A percentile compares a stretch with the other conserved stretches of the same genome.
These are phyloP conservation scores for Microcos paniculata DNA, from an alignment of 345 rosid genomes.

Conservation along the genomic window DNA sequence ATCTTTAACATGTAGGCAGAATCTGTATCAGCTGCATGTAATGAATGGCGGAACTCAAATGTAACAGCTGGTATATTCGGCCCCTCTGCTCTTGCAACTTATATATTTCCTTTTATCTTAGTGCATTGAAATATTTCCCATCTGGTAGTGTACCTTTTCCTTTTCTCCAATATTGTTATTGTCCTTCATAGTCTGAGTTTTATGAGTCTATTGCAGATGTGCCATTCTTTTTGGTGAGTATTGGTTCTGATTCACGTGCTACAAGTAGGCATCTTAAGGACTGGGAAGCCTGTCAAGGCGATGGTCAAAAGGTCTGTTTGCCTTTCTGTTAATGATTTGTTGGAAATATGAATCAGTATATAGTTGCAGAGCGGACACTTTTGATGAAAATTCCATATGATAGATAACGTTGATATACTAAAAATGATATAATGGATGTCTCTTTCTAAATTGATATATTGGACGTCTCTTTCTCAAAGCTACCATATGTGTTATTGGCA, in stretches of 20 bases:
- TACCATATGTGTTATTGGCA: slow-evolving; percentile 28
- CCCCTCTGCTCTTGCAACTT: slow-evolving; percentile 10
- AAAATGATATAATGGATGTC: background rate
- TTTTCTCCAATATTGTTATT: background rate
- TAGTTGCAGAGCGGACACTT: background rate
- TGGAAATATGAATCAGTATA: slow-evolving; percentile 9
- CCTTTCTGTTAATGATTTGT: slow-evolving; percentile 5
- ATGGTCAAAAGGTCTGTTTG: slow-evolving; percentile 65
- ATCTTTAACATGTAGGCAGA: slow-evolving; percentile 47
- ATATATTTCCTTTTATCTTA: background rate
- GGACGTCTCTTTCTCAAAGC: slow-evolving; percentile 13
- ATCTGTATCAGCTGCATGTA: slow-evolving; percentile 75
- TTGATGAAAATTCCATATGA: slow-evolving; percentile 1
- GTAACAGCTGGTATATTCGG: slow-evolving; percentile 53
- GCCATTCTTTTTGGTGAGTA: slow-evolving; percentile 74
- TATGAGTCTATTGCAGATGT: slow-evolving; percentile 50
- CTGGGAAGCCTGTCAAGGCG: slow-evolving; percentile 60
- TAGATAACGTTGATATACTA: background rate
- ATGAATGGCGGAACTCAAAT: slow-evolving; percentile 76
- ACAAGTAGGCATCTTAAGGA: slow-evolving; percentile 65
- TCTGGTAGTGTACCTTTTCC: background rate
- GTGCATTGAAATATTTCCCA: slow-evolving; percentile 1
- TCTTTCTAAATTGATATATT: slow-evolving; percentile 4
- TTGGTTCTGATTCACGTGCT: slow-evolving; percentile 58
- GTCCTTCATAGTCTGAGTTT: background rate